phyloP scores from a whole-genome alignment of 441 rosid species.

The Populus tomentosa region DNA sequence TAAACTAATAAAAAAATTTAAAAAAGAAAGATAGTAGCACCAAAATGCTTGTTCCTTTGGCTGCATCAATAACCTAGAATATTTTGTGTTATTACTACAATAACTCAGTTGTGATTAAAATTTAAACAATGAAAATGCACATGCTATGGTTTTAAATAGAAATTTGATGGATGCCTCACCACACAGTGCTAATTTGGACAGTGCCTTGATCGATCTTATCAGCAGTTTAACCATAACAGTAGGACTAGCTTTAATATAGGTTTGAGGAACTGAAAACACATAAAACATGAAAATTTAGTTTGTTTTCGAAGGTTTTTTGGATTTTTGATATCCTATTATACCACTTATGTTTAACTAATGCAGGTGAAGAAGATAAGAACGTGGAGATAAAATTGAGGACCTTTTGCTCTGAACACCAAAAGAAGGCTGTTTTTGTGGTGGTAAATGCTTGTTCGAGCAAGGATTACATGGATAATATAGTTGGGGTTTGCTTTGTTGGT shows the following conservation, averaged over 20 bases:
- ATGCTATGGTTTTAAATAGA: constrained; percentile 3
- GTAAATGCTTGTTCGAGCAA: constrained; percentile 93
- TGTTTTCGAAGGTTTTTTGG: background rate
- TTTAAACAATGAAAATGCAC: background rate
- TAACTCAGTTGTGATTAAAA: background rate
- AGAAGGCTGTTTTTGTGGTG: constrained; percentile 71
- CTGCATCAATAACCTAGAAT: background rate
- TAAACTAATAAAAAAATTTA: no score
- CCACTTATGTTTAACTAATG: constrained; percentile 20
- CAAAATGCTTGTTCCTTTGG: no score
- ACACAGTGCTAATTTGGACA: background rate
- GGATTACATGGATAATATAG: constrained; percentile 76
- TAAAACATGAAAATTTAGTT: background rate
- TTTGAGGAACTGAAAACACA: constrained; percentile 2
- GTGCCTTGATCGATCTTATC: background rate
- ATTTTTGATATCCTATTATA: constrained; percentile 5
- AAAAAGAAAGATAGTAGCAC: no score
- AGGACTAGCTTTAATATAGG: background rate
- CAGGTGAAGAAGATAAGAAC: constrained; percentile 91
- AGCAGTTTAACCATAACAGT: background rate
- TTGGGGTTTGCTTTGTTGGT: constrained; percentile 91
- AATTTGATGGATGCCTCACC: constrained; percentile 2
- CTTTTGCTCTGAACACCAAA: constrained; percentile 48
- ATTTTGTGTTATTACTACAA: background rate
- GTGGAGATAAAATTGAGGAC: constrained; percentile 87